phyloP scores from a whole-genome alignment of 225 moss, liverwort and hornwort species.

The Marchantia polymorpha region DNA sequence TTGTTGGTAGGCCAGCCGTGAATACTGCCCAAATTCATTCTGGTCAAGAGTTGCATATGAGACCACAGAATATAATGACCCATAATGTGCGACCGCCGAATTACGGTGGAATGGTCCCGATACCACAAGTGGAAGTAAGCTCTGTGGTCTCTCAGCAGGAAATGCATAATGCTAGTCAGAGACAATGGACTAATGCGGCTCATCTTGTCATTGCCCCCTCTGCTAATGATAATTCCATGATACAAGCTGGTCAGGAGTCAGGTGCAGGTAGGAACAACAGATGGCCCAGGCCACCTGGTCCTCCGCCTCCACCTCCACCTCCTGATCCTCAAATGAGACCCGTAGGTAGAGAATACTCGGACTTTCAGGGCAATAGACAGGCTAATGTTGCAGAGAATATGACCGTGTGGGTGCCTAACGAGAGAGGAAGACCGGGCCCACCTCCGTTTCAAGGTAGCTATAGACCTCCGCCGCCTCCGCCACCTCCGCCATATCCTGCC shows the following conservation, averaged over 20 bases:
- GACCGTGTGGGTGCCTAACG: slow-evolving; percentile 29
- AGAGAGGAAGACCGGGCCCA: slow-evolving; percentile 28
- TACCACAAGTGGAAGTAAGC: slow-evolving; percentile 32
- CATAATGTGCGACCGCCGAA: slow-evolving; percentile 41
- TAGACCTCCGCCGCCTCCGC: slow-evolving; percentile 24
- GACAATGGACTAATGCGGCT: slow-evolving; percentile 41
- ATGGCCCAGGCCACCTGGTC: slow-evolving; percentile 25
- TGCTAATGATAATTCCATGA: slow-evolving; percentile 32
- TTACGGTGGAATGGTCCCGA: slow-evolving; percentile 29
- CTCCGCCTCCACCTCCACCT: slow-evolving; percentile 20
- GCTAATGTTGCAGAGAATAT: slow-evolving; percentile 24
- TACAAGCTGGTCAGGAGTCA: slow-evolving; percentile 35
- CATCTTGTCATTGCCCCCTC: slow-evolving; percentile 25
- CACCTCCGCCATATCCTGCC: slow-evolving; percentile 29
- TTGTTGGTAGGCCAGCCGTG: slow-evolving; percentile 53
- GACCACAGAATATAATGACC: slow-evolving; percentile 58
- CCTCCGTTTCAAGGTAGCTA: slow-evolving; percentile 32
- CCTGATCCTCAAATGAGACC: slow-evolving; percentile 26
- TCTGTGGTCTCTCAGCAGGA: slow-evolving; percentile 36
- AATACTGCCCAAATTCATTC: slow-evolving; percentile 58
- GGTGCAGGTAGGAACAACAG: slow-evolving; percentile 32
- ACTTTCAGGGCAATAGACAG: slow-evolving; percentile 29
- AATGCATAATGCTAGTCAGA: slow-evolving; percentile 29
- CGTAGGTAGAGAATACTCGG: slow-evolving; percentile 29
- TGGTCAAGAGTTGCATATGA: slow-evolving; percentile 62